Base-by-base conservation (phyloP, 805 yeast genomes). In the Sporopachydermia lactativora region DNA sequence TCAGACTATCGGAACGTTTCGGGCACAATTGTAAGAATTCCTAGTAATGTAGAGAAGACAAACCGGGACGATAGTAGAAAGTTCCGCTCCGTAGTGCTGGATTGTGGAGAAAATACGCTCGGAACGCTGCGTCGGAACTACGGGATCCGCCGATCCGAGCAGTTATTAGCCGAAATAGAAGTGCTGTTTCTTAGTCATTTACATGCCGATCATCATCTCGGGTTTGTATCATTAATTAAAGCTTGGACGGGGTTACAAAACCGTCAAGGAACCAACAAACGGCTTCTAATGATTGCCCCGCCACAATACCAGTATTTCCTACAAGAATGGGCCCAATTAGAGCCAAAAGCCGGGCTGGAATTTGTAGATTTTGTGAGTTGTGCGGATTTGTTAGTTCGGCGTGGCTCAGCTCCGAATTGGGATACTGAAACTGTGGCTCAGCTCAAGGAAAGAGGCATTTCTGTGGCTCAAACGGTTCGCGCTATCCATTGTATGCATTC, bases 141-240 rank as follows among this genome's bases (percentile, higher is more conserved):
- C 45, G 77, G 77, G 0, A 62, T 65, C 5, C 62, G 61, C 1
- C 67, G 68, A 14, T 46, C 64, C 2, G 50, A 52, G 2, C 52
- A 53, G 16, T 58, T 81, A 2, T 65, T 88, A 46, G 47, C 59
- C 35, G 94, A 88, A 50, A 59, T 88, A 43, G 62, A 70, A 19
- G 43, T 83, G 41, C 62, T 89, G 15, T 82, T 73, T 51, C 62
- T 92, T 41, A 81, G 94, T 49, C 99, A 92, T 64, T 64, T 89
- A 50, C 99, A 92, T 59, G 98, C 97, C 0, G 99, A 92, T 55
- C 99, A 92, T 56, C 96, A 89, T 57, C 61, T 92, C 35, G 99
- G 99, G 0, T 65, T 82, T 3, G 61, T 81, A 5, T 70, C 84
- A 3, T 57, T 92, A 3, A 64, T 92, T 18, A 64, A 66, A 34